Evolutionary conservation across 208 protist genomes (phyloP).

Genomic region (Leishmania arabica): DNA sequence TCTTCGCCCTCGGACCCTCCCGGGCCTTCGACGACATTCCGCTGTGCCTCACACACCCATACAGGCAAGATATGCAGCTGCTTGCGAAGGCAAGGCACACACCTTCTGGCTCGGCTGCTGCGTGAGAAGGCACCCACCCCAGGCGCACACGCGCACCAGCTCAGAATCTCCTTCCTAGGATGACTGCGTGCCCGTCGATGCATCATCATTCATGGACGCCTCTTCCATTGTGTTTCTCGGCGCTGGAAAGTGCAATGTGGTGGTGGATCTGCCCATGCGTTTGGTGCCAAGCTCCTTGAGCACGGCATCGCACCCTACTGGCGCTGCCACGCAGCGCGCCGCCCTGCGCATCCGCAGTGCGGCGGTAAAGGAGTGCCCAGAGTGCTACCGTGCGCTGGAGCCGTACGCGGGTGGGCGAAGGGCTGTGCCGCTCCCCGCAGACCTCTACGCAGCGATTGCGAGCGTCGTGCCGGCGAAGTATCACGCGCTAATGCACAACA

Average conservation of each 20-base stretch:
- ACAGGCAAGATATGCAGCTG: background rate
- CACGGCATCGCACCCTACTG: background rate
- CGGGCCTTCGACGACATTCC: background rate
- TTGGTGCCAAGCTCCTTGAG: background rate
- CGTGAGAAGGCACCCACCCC: background rate
- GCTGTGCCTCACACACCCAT: background rate
- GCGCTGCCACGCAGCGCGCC: conserved; percentile 8
- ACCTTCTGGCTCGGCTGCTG: background rate
- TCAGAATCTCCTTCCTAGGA: background rate
- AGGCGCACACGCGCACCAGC: background rate
- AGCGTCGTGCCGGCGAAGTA: conserved; percentile 21
- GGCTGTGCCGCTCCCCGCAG: conserved; percentile 15
- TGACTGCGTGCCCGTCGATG: background rate
- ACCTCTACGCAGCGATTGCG: conserved; percentile 21
- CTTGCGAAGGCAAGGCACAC: background rate
- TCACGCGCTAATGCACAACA: conserved; percentile 16
- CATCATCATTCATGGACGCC: background rate
- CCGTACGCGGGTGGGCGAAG: conserved; percentile 34
- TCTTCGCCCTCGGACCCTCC: background rate
- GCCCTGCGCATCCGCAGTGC: conserved; percentile 30
- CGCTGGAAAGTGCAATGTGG: conserved; percentile 34
- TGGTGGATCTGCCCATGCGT: conserved; percentile 25
- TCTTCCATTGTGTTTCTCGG: conserved; percentile 27
- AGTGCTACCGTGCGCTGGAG: conserved; percentile 34
- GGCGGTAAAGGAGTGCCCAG: conserved; percentile 24